These are phyloP conservation scores for Stachybotrys elegans DNA, from an alignment of 2,329 filamentous ascomycete species.

Conservation along the genomic window DNA sequence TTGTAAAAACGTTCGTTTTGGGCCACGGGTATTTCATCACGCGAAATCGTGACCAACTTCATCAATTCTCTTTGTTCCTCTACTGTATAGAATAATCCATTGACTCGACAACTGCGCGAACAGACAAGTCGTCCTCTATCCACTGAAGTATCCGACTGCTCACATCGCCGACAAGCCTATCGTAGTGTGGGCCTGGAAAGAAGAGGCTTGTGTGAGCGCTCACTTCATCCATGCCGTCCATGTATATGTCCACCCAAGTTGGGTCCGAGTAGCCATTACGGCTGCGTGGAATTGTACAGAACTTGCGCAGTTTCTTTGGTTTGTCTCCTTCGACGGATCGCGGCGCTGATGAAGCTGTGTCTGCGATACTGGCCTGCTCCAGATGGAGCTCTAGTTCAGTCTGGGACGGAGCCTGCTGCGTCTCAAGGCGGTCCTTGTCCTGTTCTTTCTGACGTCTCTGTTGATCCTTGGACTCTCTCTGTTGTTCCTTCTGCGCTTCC, in stretches of 20 bases:
- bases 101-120: conserved; percentile 29
- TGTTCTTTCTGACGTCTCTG: conserved; percentile 16
- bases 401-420: conserved; percentile 4
- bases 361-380: conserved; percentile 8
- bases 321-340: conserved; percentile 16
- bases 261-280: conserved; percentile 54
- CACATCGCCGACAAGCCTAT: conserved; percentile 70
- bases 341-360: no score
- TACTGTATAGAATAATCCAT: no score
- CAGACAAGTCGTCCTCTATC: conserved; percentile 58
- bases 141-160: conserved; percentile 62
- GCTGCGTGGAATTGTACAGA: conserved; percentile 66
- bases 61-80: neutral
- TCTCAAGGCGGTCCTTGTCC: conserved; percentile 3
- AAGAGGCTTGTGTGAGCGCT: conserved; percentile 82
- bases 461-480: conserved; percentile 18
- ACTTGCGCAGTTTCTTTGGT: conserved; percentile 61
- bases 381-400: conserved; percentile 8
- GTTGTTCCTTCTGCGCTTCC: conserved; percentile 32
- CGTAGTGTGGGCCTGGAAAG: conserved; percentile 67
- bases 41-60: conserved; percentile 4
- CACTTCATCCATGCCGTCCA: conserved; percentile 81
- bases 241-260: conserved; percentile 73
- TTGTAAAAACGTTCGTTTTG: no score
- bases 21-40: neutral